Evolutionary conservation across 2,329 filamentous ascomycete genomes (phyloP).

Genomic region (Helminthosporium solani): DNA sequence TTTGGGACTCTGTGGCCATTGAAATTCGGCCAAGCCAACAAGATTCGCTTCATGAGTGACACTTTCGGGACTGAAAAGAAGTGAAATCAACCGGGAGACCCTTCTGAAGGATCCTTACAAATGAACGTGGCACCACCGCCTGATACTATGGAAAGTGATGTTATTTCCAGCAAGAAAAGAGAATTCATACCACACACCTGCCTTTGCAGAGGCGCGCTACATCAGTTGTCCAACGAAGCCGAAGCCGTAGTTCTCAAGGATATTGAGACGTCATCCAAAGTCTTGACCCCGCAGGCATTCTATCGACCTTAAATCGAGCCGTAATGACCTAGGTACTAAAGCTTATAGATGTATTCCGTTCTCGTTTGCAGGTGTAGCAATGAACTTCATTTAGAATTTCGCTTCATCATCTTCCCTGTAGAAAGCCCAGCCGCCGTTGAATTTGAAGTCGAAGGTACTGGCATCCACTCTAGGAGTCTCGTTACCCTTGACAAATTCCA

Average conservation of each 20-base stretch:
- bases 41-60: too few relatives aligned
- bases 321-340: not conserved
- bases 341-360: slow-evolving; percentile 15
- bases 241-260: slow-evolving; percentile 17
- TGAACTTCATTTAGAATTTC: slow-evolving; percentile 20
- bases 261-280: slow-evolving; percentile 12
- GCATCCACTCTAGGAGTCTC: slow-evolving; percentile 11
- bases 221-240: slow-evolving; percentile 4
- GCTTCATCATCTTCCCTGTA: slow-evolving; percentile 22
- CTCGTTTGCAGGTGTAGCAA: slow-evolving; percentile 16
- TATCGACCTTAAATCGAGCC: not conserved
- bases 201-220: not conserved
- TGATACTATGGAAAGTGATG: not conserved
- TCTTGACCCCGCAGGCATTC: slow-evolving; percentile 13
- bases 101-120: not conserved
- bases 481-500: slow-evolving; percentile 28
- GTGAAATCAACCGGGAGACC: too few relatives aligned
- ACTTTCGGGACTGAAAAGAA: not conserved
- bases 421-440: slow-evolving; percentile 36
- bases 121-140: too few relatives aligned
- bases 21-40: too few relatives aligned
- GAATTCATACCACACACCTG: not conserved
- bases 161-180: not conserved
- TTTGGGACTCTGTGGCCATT: too few relatives aligned
- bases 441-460: slow-evolving; percentile 20